Percentiles rank a stretch among this genome's conserved stretches.
Evolutionary conservation across 306 rosid genomes (phyloP).

Genomic region (Vigna angularis): DNA sequence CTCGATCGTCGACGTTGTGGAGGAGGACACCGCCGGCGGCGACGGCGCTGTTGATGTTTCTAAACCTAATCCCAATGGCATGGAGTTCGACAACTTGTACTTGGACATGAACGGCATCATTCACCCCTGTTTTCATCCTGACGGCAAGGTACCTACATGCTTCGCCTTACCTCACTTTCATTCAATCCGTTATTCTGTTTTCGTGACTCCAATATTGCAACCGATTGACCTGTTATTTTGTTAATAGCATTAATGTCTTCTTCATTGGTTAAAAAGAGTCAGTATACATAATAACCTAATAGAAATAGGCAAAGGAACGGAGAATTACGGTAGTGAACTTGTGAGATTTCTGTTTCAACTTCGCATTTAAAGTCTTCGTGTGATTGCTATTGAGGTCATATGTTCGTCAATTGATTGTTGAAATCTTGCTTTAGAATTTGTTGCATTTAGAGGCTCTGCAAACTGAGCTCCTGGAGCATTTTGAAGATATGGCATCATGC

Average conservation of each 20-base stretch:
- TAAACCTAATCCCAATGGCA: conserved; percentile 88
- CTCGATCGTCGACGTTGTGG: conserved; percentile 80
- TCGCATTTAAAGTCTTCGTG: background rate
- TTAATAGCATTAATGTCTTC: background rate
- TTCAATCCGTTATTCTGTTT: background rate
- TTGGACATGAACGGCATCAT: conserved; percentile 95
- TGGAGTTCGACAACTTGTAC: conserved; percentile 91
- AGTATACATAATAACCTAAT: background rate
- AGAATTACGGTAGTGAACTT: background rate
- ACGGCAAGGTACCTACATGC: conserved; percentile 72
- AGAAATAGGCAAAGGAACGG: conserved; percentile 11
- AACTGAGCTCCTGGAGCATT: background rate
- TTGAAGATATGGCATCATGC: background rate
- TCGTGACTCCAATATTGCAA: background rate
- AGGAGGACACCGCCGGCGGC: conserved; percentile 59
- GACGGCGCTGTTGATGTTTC: conserved; percentile 65
- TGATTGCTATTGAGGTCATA: conserved; percentile 11
- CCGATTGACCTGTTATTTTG: background rate
- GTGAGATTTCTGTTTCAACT: conserved; percentile 31
- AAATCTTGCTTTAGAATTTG: background rate
- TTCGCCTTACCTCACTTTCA: background rate
- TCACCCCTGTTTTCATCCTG: conserved; percentile 98
- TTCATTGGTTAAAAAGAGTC: conserved; percentile 16
- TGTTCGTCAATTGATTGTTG: conserved; percentile 19
- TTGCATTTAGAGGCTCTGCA: conserved; percentile 9